Base-by-base conservation (phyloP, 768 basidiomycete genomes). In the Mycena vulgaris region DNA sequence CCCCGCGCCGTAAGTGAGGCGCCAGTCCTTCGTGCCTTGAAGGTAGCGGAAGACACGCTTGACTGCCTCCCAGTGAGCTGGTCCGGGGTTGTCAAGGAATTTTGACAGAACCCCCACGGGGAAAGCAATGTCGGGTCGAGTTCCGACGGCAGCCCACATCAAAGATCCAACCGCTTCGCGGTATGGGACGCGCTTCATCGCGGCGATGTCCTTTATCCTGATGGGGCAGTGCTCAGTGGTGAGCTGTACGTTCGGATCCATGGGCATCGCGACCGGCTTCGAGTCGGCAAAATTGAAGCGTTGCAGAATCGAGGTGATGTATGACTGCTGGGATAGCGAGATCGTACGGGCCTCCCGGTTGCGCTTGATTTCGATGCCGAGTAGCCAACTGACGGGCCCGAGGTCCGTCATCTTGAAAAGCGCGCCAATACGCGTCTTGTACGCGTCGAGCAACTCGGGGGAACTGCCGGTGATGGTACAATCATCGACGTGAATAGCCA, bases 401-500 rank as follows among this genome's bases (percentile, higher is more conserved):
- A 40, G 40, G 40, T 40, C 40, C 40, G 40, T 40, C 55, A 56
- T 56, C 55, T 56, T 56, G 55, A 56, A 56, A 37, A 56, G 55
- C 31, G 33, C 35, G 25, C 60, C 60, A 27, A 62, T 49, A 23
- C 47, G 60, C n/a, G 33, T 56, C 51, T 64, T 64, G 63, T 56
- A 64, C 25, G 30, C 45, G 16, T 72, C 48, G 27, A 75, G 63
- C 0, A 23, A 47, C 23, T 13, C 23, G 28, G 25, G 40, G 4
- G 37, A 52, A 9, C 30, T 56, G 17, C 69, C 52, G 14, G 67
- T 60, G 23, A 75, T 69, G 10, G 69, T 75, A 48, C 73, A 74
- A 33, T 73, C 66, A n/a, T 70, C 60, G 14, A 75, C 67, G 49
- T 73, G 74, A 21, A 66, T 56, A 14, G 51, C 62, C 39, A 66